phyloP scores from a whole-genome alignment of 495 filamentous ascomycete genomes.

The Aspergillus bridgeri region DNA sequence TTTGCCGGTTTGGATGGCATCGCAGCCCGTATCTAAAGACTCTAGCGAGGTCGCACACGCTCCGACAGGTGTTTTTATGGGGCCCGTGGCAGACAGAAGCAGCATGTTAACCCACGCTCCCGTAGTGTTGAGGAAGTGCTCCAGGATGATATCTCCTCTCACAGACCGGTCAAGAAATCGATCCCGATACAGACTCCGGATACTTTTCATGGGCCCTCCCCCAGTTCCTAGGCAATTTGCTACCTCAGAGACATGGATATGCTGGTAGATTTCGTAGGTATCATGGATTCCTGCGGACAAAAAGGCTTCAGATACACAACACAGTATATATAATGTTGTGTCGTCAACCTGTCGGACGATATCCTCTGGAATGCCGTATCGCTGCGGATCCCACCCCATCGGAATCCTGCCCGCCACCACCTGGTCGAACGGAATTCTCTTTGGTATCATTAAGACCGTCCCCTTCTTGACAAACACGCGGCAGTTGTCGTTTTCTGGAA shows the following conservation, averaged over 20 bases:
- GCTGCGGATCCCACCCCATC: slow-evolving; percentile 90
- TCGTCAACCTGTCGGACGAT: slow-evolving; percentile 96
- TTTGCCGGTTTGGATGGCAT: slow-evolving; percentile 94
- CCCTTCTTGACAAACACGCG: slow-evolving; percentile 91
- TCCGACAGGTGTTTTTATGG: slow-evolving; percentile 97
- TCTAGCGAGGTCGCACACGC: slow-evolving; percentile 97
- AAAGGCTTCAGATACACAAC: slow-evolving; percentile 86
- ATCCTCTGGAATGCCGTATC: slow-evolving; percentile 93
- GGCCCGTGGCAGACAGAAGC: slow-evolving; percentile 89
- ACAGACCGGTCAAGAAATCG: slow-evolving; percentile 90
- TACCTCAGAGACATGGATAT: slow-evolving; percentile 95
- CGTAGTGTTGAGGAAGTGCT: slow-evolving; percentile 99
- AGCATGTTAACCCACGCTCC: slow-evolving; percentile 99
- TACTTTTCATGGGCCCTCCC: slow-evolving; percentile 73
- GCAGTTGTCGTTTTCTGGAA: slow-evolving; percentile 84
- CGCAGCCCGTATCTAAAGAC: slow-evolving; percentile 94
- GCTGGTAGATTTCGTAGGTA: slow-evolving; percentile 99
- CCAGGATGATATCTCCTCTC: slow-evolving; percentile 96
- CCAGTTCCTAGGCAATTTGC: slow-evolving; percentile 97
- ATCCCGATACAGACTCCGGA: slow-evolving; percentile 97
- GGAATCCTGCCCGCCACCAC: slow-evolving; percentile 94
- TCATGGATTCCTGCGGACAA: slow-evolving; percentile 93
- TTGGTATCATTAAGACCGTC: slow-evolving; percentile 88
- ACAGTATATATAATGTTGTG: slow-evolving; percentile 89
- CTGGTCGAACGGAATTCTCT: slow-evolving; percentile 91